A percentile compares a stretch with the other conserved stretches of the same genome.
phyloP scores from a whole-genome alignment of 2,329 filamentous ascomycete genomes.

The Scedosporium apiospermum region DNA sequence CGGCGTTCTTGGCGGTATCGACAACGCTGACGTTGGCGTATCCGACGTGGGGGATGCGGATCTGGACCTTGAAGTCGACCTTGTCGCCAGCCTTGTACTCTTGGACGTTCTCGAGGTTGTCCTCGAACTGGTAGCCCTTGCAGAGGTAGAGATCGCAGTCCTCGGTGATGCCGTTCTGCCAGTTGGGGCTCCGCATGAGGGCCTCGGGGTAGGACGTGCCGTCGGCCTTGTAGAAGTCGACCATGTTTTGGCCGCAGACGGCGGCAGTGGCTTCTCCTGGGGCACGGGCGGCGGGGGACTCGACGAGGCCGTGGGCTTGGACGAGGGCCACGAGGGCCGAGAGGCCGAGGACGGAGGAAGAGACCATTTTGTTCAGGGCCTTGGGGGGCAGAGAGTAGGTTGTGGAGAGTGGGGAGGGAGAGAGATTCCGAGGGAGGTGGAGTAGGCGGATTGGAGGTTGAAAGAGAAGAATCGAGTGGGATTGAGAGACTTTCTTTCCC shows the following conservation, averaged over 20 bases:
- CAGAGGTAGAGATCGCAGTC: constrained; percentile 22
- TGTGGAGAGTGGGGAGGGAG: neutral
- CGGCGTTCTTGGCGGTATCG: constrained; percentile 31
- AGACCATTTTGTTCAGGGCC: neutral
- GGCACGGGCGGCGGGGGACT: neutral
- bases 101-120: constrained; percentile 18
- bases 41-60: constrained; percentile 26
- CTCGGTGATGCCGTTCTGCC: constrained; percentile 15
- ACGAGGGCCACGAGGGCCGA: constrained; percentile 1
- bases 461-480: neutral
- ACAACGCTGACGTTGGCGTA: constrained; percentile 38
- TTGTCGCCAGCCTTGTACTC: constrained; percentile 22
- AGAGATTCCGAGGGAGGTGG: neutral
- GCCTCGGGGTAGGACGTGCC: constrained; percentile 24
- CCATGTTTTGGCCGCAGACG: constrained; percentile 12
- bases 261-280: constrained; percentile 5
- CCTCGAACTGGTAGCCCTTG: constrained; percentile 21
- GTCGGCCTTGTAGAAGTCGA: constrained; percentile 20
- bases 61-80: constrained; percentile 26
- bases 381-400: neutral
- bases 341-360: constrained; percentile 1
- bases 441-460: neutral
- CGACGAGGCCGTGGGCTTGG: constrained; percentile 3
- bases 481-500: neutral
- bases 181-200: constrained; percentile 16